A percentile compares a stretch with the other conserved stretches of the same genome.
phyloP scores from a whole-genome alignment of 805 yeast genomes.

The Allodekkera sacchari region DNA sequence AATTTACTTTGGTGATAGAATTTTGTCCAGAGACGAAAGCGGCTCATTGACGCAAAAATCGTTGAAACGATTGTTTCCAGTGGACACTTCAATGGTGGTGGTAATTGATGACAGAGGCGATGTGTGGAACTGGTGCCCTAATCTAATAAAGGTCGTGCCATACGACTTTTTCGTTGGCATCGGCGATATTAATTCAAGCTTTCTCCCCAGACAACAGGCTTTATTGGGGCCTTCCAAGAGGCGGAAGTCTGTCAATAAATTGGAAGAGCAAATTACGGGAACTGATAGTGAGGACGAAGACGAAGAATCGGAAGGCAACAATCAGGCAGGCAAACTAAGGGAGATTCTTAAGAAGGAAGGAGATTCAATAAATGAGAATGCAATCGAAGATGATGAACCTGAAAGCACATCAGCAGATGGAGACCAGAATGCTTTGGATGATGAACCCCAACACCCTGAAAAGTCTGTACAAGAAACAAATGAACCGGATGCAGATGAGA shows the following conservation, averaged over 20 bases:
- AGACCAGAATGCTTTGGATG: constrained; percentile 19
- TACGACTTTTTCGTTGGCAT: constrained; percentile 95
- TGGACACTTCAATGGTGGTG: constrained; percentile 93
- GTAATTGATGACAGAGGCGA: constrained; percentile 97
- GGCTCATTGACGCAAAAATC: constrained; percentile 89
- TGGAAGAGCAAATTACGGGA: constrained; percentile 36
- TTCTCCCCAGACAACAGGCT: constrained; percentile 70
- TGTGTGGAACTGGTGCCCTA: constrained; percentile 97
- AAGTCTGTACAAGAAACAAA: too few relatives aligned
- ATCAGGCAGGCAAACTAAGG: background rate
- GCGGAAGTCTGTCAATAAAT: constrained; percentile 45
- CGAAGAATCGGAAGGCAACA: constrained; percentile 17
- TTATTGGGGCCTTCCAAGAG: constrained; percentile 55
- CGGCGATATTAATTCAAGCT: constrained; percentile 92
- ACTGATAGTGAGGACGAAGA: constrained; percentile 13
- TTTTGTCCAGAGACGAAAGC: constrained; percentile 88
- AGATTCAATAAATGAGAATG: constrained; percentile 13
- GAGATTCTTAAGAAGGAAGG: constrained; percentile 4
- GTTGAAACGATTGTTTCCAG: constrained; percentile 82
- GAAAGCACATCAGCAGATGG: constrained; percentile 14
- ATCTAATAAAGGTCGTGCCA: constrained; percentile 86
- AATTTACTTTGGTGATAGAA: constrained; percentile 79
- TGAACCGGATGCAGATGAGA: too few relatives aligned
- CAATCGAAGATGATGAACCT: constrained; percentile 4
- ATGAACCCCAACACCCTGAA: too few relatives aligned